A percentile compares a stretch with the other conserved stretches of the same genome.
Conservation (phyloP, 495 filamentous ascomycete species). For the Margaritispora aquatica region DNA sequence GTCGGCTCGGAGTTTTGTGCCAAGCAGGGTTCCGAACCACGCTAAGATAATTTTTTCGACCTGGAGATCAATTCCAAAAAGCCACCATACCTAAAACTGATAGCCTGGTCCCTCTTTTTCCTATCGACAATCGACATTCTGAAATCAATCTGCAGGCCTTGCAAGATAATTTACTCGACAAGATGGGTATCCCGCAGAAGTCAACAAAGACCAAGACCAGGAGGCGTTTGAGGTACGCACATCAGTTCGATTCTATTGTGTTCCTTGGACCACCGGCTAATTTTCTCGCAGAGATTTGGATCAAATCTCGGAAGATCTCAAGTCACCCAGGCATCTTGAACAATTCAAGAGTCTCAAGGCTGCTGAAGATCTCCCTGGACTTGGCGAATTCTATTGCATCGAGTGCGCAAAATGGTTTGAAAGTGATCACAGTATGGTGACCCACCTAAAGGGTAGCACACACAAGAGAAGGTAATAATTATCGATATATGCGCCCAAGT, state of each 20-base stretch:
- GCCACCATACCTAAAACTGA: slow-evolving; percentile 6
- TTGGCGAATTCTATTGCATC: slow-evolving; percentile 81
- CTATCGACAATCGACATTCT: background rate
- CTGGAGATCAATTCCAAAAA: slow-evolving; percentile 9
- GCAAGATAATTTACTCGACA: background rate
- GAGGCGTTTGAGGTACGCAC: slow-evolving; percentile 26
- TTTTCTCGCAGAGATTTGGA: slow-evolving; percentile 64
- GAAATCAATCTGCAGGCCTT: background rate
- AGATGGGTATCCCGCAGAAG: slow-evolving; percentile 47
- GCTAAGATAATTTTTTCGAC: slow-evolving; percentile 6
- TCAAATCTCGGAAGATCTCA: slow-evolving; percentile 77
- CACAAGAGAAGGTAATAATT: slow-evolving; percentile 76
- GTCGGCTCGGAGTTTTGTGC: background rate
- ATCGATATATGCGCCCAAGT: background rate
- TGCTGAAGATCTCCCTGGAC: slow-evolving; percentile 75
- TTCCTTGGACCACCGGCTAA: slow-evolving; percentile 9
- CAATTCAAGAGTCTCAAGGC: slow-evolving; percentile 74
- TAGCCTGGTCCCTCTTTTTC: background rate
- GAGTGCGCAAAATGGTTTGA: slow-evolving; percentile 97
- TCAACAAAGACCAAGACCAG: slow-evolving; percentile 56
- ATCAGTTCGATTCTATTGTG: background rate
- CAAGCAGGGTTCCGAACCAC: background rate
- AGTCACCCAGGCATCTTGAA: slow-evolving; percentile 66
- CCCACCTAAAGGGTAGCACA: slow-evolving; percentile 79
- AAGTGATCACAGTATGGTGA: slow-evolving; percentile 66